Base-by-base conservation (phyloP, 306 rosid species). In the Ceratonia siliqua region DNA sequence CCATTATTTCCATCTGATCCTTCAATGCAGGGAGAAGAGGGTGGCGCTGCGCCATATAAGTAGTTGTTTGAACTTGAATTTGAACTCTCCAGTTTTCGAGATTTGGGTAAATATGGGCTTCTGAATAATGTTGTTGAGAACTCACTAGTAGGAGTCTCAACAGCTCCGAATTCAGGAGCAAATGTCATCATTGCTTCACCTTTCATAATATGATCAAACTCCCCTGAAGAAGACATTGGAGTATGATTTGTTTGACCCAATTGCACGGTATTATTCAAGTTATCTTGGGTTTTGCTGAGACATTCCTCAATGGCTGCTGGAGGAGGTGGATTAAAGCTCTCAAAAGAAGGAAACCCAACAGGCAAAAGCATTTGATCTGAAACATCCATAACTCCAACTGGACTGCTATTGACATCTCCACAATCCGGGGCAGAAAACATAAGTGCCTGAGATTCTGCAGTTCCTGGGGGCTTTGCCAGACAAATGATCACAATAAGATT, bases 151-250 rank as follows among this genome's bases (percentile, higher is more conserved):
- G 94, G 88, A 43, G 92, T 82, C 82, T 94, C 98, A 74, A 94
- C 98, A 32, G 98, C 98, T 70, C 98, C 97, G 88, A 88, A 94
- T 82, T 94, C 98, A 64, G 90, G 83, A 80, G 98, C 96, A 83
- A 94, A 86, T 77, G 96, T 88, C 96, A 94, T 88, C 88, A 94
- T 81, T 69, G 98, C 98, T 84, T 94, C 98, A 74, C 93, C 90
- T 86, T 94, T 94, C 54, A 86, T 75, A 74, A 94, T 88, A 79
- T 90, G 98, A 87, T 91, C 97, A 81, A 91, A 90, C 82, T 90
- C 98, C 1, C 87, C 84, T 9, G 79, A 65, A 82, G 85, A 81
- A 80, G 82, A 79, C 81, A 82, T 73, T 73, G 85, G 84, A 77
- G 89, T 75, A 65, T 82, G 85, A 85, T 83, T 85, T 46, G 64